Evolutionary conservation across 305 asterid species (phyloP).

Genomic region (Solanum hybrid): DNA sequence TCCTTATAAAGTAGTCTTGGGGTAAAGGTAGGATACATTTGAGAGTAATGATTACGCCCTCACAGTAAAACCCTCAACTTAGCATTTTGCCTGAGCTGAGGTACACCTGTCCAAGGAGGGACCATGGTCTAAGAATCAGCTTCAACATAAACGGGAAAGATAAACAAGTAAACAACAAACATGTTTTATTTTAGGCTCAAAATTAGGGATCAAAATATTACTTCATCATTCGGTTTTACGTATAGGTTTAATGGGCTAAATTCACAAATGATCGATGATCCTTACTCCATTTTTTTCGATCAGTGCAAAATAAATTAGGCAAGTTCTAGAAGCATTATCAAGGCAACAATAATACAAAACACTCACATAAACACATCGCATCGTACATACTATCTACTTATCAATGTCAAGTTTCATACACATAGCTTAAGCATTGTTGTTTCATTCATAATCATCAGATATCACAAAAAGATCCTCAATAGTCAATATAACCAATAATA

Average conservation of each 20-base stretch:
- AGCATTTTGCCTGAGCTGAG: not conserved
- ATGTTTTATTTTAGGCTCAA: not conserved
- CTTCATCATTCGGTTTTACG: not conserved
- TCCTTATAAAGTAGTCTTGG: not conserved
- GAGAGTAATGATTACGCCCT: not conserved
- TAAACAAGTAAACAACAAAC: not conserved
- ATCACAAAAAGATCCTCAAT: not conserved
- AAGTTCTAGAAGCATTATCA: not conserved
- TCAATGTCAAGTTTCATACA: not conserved
- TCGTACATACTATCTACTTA: not conserved
- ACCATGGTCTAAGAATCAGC: not conserved
- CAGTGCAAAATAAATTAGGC: not conserved
- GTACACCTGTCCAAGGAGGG: not conserved
- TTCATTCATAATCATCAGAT: not conserved
- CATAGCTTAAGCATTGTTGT: not conserved
- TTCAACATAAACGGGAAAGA: not conserved
- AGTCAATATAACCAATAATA: not conserved
- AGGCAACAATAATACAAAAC: not conserved
- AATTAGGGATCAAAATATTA: not conserved
- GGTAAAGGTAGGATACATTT: not conserved
- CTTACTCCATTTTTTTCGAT: not conserved
- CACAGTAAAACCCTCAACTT: not conserved
- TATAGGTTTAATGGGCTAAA: not conserved
- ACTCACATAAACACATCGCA: not conserved
- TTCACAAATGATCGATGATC: not conserved